Percentiles rank a stretch among this genome's conserved stretches.
phyloP scores from a whole-genome alignment of 2,329 filamentous ascomycete species.

The Penicillium thymicola region DNA sequence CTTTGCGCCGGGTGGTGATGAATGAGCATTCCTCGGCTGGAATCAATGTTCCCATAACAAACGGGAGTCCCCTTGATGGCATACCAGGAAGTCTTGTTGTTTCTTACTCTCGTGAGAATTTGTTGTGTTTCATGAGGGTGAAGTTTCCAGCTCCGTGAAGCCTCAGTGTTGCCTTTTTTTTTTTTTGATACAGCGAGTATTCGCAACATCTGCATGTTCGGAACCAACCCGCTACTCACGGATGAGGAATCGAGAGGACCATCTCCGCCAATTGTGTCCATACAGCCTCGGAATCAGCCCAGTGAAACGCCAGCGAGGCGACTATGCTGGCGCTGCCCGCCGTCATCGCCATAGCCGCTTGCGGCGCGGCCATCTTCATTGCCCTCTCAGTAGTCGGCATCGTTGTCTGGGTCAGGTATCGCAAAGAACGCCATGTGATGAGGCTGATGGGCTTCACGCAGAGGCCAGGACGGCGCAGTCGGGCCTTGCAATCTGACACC shows the following conservation, averaged over 20 bases:
- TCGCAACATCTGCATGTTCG: not conserved
- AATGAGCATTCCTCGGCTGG: constrained; percentile 29
- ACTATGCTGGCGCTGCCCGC: constrained; percentile 34
- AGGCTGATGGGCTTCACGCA: constrained; percentile 24
- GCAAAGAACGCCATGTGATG: constrained; percentile 33
- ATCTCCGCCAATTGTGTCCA: not conserved
- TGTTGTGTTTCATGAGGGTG: constrained; percentile 2
- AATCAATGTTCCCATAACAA: constrained; percentile 32
- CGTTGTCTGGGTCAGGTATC: constrained; percentile 35
- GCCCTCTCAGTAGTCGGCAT: constrained; percentile 32
- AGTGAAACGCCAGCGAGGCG: constrained; percentile 8
- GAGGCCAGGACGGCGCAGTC: constrained; percentile 20
- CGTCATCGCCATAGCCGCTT: constrained; percentile 36
- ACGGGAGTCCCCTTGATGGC: constrained; percentile 14
- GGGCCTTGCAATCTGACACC: constrained; percentile 27
- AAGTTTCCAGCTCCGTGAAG: not conserved
- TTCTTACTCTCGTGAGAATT: constrained; percentile 2
- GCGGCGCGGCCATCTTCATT: constrained; percentile 33
- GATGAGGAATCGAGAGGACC: constrained; percentile 8
- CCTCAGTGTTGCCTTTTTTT: not conserved
- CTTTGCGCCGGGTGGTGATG: constrained; percentile 28
- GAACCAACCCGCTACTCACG: not conserved
- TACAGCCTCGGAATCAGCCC: not conserved
- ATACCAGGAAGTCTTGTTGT: constrained; percentile 10
- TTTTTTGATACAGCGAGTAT: not conserved